Base-by-base conservation (phyloP, 306 rosid species). In the Castanopsis chinensis region DNA sequence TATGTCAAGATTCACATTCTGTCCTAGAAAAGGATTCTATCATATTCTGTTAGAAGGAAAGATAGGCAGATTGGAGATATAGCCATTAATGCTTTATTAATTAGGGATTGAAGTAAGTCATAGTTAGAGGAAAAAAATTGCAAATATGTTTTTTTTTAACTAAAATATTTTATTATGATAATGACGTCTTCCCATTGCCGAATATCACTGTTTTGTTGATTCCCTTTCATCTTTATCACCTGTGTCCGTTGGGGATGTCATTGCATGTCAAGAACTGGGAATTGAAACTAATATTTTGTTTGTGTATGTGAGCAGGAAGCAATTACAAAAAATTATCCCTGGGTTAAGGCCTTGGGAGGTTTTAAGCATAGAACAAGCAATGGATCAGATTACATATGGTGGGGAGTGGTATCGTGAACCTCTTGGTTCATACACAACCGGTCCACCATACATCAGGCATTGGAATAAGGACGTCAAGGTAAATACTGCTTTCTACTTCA, bases 301-400 rank as follows among this genome's bases (percentile, higher is more conserved):
- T 73, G 71, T 58, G 60, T 75, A 73, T 37, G 37, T 61, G 84
- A 81, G 54, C 76, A 94, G 97, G 81, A 52, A 73, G 21, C 78
- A 84, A 72, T 82, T 95, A 89, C 89, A 89, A 51, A 73, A 87
- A 76, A 20, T 89, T 60, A 89, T 95, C 73, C 96, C 99, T 27
- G 94, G 96, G 28, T 86, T 95, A 85, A 90, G 99, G 81, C 99
- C 99, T 32, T 95, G 99, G 98, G 97, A 95, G 88, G 96, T 95
- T 86, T 84, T 95, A 45, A 92, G 97, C 67, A 68, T 95, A 30
- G 98, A 95, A 90, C 98, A 95, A 86, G 99, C 99, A 17, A 95
- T 95, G 98, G 90, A 90, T 79, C 92, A 57, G 53, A 73, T 95
- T 80, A 89, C 99, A 54, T 92, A 88, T 65, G 86, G 79, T 1